phyloP scores from a whole-genome alignment of 2,329 filamentous ascomycete genomes.

The Hypoxylon sp. region DNA sequence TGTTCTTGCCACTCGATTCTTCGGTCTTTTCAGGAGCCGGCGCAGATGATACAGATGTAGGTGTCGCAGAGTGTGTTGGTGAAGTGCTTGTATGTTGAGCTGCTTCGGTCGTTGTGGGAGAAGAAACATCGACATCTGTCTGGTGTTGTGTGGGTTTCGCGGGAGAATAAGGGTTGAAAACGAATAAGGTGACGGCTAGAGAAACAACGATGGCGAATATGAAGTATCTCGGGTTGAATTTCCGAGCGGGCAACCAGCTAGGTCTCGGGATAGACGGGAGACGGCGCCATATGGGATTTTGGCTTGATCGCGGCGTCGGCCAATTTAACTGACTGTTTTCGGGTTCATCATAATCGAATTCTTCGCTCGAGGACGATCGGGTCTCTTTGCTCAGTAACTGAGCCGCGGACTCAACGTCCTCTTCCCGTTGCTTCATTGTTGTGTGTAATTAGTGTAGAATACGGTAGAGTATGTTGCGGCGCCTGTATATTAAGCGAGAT shows the following conservation, averaged over 20 bases:
- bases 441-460: slow-evolving; percentile 15
- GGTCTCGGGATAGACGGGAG: slow-evolving; percentile 44
- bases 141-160: slow-evolving; percentile 37
- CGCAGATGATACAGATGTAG: slow-evolving; percentile 13
- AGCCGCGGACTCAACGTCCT: slow-evolving; percentile 49
- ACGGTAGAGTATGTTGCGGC: slow-evolving; percentile 11
- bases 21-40: slow-evolving; percentile 3
- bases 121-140: slow-evolving; percentile 33
- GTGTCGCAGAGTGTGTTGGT: neutral
- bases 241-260: slow-evolving; percentile 45
- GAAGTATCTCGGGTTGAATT: slow-evolving; percentile 47
- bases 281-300: slow-evolving; percentile 44
- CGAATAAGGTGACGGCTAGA: slow-evolving; percentile 45
- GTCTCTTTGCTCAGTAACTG: slow-evolving; percentile 46
- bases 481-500: slow-evolving; percentile 6
- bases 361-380: slow-evolving; percentile 39
- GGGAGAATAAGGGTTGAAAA: slow-evolving; percentile 49
- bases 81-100: slow-evolving; percentile 5
- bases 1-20: slow-evolving; percentile 11
- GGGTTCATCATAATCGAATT: slow-evolving; percentile 45
- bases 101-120: slow-evolving; percentile 18
- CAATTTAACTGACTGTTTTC: slow-evolving; percentile 39
- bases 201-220: slow-evolving; percentile 45
- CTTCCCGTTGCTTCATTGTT: slow-evolving; percentile 45
- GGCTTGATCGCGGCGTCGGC: slow-evolving; percentile 28